Conservation (phyloP, 495 filamentous ascomycete genomes). For the Tuber aestivum region DNA sequence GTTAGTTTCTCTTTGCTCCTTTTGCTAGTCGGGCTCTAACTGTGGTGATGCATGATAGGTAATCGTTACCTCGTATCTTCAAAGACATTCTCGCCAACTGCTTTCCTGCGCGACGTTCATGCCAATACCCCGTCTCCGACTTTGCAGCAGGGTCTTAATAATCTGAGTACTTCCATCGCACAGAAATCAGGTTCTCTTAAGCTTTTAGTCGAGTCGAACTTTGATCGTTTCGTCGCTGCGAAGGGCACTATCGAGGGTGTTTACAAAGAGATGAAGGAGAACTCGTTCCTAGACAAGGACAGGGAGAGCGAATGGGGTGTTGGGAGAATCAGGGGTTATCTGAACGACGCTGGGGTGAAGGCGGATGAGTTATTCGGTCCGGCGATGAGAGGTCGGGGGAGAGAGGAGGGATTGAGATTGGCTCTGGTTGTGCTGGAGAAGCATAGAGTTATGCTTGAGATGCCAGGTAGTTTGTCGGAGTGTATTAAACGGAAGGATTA, state of each 20-base stretch:
- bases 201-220: constrained; percentile 91
- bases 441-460: constrained; percentile 72
- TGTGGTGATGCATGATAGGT: constrained; percentile 47
- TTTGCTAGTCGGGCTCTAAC: constrained; percentile 10
- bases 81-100: constrained; percentile 84
- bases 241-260: constrained; percentile 98
- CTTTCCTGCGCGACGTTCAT: constrained; percentile 89
- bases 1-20: constrained; percentile 49
- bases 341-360: constrained; percentile 83
- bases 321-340: constrained; percentile 75
- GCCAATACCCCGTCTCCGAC: constrained; percentile 70
- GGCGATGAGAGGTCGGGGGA: constrained; percentile 82
- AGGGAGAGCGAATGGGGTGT: constrained; percentile 96
- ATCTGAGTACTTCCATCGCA: constrained; percentile 82
- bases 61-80: constrained; percentile 93
- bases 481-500: constrained; percentile 86
- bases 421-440: constrained; percentile 67
- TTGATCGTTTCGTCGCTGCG: constrained; percentile 91
- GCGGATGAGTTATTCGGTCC: constrained; percentile 97
- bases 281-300: constrained; percentile 59
- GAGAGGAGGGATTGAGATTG: constrained; percentile 75
- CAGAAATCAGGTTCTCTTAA: constrained; percentile 95
- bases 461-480: constrained; percentile 68
- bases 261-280: constrained; percentile 97
- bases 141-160: constrained; percentile 70